phyloP scores from a whole-genome alignment of 306 rosid genomes.

The Quillaja saponaria region DNA sequence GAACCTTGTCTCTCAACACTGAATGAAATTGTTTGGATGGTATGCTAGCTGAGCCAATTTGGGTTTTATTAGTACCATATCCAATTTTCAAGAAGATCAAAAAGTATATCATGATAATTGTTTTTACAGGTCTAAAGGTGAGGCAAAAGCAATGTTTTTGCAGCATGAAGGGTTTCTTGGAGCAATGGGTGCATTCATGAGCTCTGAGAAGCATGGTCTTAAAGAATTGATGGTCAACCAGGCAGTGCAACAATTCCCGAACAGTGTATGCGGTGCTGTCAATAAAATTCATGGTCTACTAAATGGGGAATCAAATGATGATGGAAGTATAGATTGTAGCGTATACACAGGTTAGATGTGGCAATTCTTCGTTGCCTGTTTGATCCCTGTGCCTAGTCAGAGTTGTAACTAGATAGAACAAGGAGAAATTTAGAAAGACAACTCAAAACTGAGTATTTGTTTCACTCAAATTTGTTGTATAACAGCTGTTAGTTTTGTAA shows the following conservation, averaged over 20 bases:
- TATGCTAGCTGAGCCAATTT: slow-evolving; percentile 13
- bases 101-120: not conserved
- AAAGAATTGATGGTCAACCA: slow-evolving; percentile 52
- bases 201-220: slow-evolving; percentile 67
- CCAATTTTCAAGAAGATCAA: slow-evolving; percentile 2
- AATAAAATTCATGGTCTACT: slow-evolving; percentile 37
- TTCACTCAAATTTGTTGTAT: slow-evolving; percentile 16
- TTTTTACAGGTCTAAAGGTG: slow-evolving; percentile 86
- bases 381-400: slow-evolving; percentile 45
- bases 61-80: not conserved
- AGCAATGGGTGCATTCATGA: slow-evolving; percentile 82
- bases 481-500: slow-evolving; percentile 8
- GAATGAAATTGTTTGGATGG: slow-evolving; percentile 11
- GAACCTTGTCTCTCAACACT: too few species aligned
- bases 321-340: slow-evolving; percentile 74
- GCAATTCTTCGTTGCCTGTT: slow-evolving; percentile 57
- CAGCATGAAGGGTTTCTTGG: slow-evolving; percentile 96
- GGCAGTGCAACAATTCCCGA: slow-evolving; percentile 41
- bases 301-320: slow-evolving; percentile 56
- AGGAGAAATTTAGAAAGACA: slow-evolving; percentile 15
- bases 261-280: slow-evolving; percentile 38
- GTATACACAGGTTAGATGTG: slow-evolving; percentile 51
- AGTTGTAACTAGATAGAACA: slow-evolving; percentile 27
- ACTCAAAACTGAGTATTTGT: slow-evolving; percentile 1
- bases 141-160: slow-evolving; percentile 90